These are phyloP conservation scores for Cardamine occulta DNA, from an alignment of 345 rosid genomes.

Conservation along the genomic window DNA sequence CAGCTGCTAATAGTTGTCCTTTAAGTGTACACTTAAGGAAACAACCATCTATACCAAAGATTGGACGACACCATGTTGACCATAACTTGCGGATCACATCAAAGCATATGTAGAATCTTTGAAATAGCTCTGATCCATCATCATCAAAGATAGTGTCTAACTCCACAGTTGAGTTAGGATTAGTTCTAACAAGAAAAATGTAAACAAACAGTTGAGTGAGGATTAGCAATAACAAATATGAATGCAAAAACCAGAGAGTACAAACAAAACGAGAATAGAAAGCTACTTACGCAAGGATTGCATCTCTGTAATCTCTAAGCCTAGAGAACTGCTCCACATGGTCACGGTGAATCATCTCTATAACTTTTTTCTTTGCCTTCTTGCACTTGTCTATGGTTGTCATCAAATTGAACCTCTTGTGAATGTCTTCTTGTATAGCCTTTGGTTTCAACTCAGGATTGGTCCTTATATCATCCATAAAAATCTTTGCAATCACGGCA, in stretches of 20 bases:
- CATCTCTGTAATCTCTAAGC: neutral
- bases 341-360: neutral
- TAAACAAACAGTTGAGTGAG: too few species aligned
- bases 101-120: too few species aligned
- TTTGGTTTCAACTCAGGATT: too few species aligned
- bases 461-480: neutral
- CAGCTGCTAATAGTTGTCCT: too few species aligned
- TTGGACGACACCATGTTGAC: too few species aligned
- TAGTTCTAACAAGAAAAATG: too few species aligned
- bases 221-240: too few species aligned
- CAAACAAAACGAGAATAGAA: too few species aligned
- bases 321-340: neutral
- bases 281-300: neutral
- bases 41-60: too few species aligned
- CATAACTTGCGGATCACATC: too few species aligned
- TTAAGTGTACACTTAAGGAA: too few species aligned
- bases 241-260: too few species aligned
- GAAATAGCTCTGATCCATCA: neutral
- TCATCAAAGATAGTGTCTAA: neutral
- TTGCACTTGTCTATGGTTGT: neutral
- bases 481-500: fast-evolving
- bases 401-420: neutral
- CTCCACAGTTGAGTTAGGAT: neutral
- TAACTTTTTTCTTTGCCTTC: neutral
- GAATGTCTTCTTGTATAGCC: neutral